Base-by-base conservation (phyloP, 345 rosid species). In the Arabidopsis arenosa region DNA sequence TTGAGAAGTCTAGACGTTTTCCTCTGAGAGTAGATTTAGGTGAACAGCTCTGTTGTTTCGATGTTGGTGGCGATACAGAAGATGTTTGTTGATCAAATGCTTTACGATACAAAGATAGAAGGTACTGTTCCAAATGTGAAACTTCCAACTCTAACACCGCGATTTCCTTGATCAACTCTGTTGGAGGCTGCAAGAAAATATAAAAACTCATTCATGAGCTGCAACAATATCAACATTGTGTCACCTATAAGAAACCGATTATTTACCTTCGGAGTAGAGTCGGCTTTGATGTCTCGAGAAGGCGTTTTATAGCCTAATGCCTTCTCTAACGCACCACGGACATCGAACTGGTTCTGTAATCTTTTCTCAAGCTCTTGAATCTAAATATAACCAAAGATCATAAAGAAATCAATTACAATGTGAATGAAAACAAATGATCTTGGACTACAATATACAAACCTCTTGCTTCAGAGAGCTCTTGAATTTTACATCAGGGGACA, bases 61-160 rank as follows among this genome's bases (percentile, higher is more conserved):
- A 70, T 32, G 88, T 53, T 52, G 93, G 88, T 52, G 92, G 88
- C 68, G 97, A 83, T 54, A 83, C 82, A 18, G 85, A 80, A 59
- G 89, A 80, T 49, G 63, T 62, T 83, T 85, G 90, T 60, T 89
- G 91, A 85, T 90, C 97, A 85, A 95, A 95, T 35, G 93, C 96
- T 79, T 83, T 88, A 32, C 99, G 85, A 64, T 95, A 95, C 61
- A 95, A 77, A 12, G 92, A 86, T 56, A 95, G 90, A 83, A 95
- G 99, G 59, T 95, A 86, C 64, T 90, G 98, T 59, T 95, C 99
- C 84, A 95, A 75, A 81, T 92, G 80, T 12, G 86, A 93, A 57
- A 95, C 98, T 85, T 95, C 98, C 81, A 89, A 77, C 85, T 95
- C 98, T 23, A 95, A 58, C 36, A 90, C 92, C 0, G 98, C 92